These are phyloP conservation scores for Salvia sclarea DNA, from an alignment of 305 asterid genomes.

Conservation along the genomic window DNA sequence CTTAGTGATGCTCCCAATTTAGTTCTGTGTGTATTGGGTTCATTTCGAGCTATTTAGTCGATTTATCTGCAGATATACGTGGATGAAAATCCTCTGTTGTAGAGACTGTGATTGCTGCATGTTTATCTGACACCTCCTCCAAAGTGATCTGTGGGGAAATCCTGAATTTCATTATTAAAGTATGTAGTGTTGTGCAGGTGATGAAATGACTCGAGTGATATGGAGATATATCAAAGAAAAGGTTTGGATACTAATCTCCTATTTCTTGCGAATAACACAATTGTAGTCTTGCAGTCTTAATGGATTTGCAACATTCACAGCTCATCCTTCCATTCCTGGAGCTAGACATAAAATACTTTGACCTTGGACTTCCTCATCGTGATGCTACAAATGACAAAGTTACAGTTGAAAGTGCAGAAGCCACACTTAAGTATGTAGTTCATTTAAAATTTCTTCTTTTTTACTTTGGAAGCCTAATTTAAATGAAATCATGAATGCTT, in stretches of 20 bases:
- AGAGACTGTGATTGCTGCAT: neutral
- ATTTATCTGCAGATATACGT: conserved; percentile 13
- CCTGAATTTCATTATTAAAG: conserved; percentile 9
- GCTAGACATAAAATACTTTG: conserved; percentile 92
- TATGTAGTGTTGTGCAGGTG: conserved; percentile 58
- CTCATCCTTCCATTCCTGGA: conserved; percentile 89
- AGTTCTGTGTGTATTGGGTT: conserved; percentile 12
- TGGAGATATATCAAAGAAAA: conserved; percentile 91
- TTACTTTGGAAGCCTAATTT: neutral
- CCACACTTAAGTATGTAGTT: conserved; percentile 79
- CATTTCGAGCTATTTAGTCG: conserved; percentile 9
- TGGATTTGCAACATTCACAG: conserved; percentile 45
- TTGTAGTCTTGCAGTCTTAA: conserved; percentile 3
- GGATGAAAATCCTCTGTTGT: neutral
- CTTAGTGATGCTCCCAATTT: neutral
- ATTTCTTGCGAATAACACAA: neutral
- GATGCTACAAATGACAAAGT: conserved; percentile 92
- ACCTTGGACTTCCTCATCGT: conserved; percentile 92
- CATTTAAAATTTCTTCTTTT: conserved; percentile 7
- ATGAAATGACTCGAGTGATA: conserved; percentile 97
- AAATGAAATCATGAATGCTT: neutral
- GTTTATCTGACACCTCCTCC: neutral
- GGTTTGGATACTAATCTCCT: conserved; percentile 37
- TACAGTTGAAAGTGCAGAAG: conserved; percentile 97
- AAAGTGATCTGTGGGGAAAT: neutral